phyloP scores from a whole-genome alignment of 495 filamentous ascomycete species.

The Neurospora africana region DNA sequence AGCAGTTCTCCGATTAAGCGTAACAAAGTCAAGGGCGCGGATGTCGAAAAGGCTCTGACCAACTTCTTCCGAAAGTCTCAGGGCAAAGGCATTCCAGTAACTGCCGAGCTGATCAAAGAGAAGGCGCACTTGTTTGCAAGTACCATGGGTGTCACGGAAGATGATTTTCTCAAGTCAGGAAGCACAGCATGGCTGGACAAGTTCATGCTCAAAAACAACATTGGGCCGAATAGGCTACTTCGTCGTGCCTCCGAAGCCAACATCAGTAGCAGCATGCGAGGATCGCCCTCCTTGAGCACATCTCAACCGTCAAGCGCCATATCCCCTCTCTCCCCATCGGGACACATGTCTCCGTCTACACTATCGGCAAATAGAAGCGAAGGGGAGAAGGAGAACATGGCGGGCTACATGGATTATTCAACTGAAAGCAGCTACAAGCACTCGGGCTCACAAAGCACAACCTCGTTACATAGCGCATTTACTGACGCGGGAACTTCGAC shows the following conservation, averaged over 20 bases:
- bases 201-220: conserved; percentile 88
- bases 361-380: conserved; percentile 61
- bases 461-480: conserved; percentile 45
- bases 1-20: conserved; percentile 81
- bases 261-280: conserved; percentile 46
- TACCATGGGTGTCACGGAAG: conserved; percentile 55
- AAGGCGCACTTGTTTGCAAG: conserved; percentile 80
- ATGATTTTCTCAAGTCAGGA: conserved; percentile 66
- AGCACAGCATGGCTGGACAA: conserved; percentile 83
- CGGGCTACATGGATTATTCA: conserved; percentile 41
- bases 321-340: conserved; percentile 63
- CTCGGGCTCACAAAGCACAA: conserved; percentile 43
- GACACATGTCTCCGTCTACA: conserved; percentile 49
- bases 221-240: conserved; percentile 50
- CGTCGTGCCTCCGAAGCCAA: conserved; percentile 63
- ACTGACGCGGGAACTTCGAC: conserved; percentile 54
- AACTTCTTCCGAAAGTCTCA: conserved; percentile 81
- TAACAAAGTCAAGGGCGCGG: conserved; percentile 81
- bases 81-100: conserved; percentile 62
- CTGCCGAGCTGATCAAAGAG: conserved; percentile 76
- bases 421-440: conserved; percentile 42
- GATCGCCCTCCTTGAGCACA: conserved; percentile 42
- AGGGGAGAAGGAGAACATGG: conserved; percentile 41
- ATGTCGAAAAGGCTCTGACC: conserved; percentile 88
- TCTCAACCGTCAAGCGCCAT: conserved; percentile 60